A percentile compares a stretch with the other conserved stretches of the same genome.
Evolutionary conservation across 1,284 basidiomycete genomes (phyloP).

Genomic region (Tylopilus sp.): DNA sequence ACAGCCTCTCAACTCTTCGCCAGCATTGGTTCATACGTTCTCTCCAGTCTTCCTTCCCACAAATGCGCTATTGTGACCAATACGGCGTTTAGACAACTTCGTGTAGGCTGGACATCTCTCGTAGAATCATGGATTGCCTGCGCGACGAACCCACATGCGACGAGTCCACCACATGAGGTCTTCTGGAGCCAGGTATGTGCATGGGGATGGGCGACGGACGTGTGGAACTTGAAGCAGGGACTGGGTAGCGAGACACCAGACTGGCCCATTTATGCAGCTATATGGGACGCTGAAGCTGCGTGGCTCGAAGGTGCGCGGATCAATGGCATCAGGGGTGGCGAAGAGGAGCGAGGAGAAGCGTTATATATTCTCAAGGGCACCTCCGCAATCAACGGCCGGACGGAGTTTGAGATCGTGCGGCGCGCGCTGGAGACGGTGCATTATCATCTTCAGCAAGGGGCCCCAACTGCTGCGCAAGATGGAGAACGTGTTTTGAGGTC

Average conservation of each 20-base stretch:
- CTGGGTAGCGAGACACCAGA: conserved; percentile 19
- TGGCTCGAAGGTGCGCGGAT: conserved; percentile 75
- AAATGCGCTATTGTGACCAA: conserved; percentile 1
- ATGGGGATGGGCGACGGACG: conserved; percentile 71
- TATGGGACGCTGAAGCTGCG: conserved; percentile 57
- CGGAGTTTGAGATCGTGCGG: conserved; percentile 28
- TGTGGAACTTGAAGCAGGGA: conserved; percentile 34
- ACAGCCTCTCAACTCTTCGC: conserved; percentile 56
- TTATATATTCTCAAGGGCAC: conserved; percentile 35
- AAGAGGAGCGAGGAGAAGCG: conserved; percentile 49
- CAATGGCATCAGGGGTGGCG: conserved; percentile 66
- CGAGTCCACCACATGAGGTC: conserved; percentile 82
- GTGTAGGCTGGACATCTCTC: conserved; percentile 50
- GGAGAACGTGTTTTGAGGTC: conserved; percentile 10
- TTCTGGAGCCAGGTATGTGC: conserved; percentile 82
- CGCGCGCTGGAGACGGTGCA: conserved; percentile 17
- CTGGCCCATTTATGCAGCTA: conserved; percentile 38
- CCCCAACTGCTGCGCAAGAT: background rate
- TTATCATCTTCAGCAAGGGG: conserved; percentile 1
- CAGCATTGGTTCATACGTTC: conserved; percentile 43
- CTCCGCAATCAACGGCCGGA: conserved; percentile 41
- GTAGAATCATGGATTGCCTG: conserved; percentile 77
- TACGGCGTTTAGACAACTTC: conserved; percentile 28
- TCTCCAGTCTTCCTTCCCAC: conserved; percentile 22
- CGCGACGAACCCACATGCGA: conserved; percentile 85